A percentile compares a stretch with the other conserved stretches of the same genome.
These are phyloP conservation scores for Ophiostoma perfectum DNA, from an alignment of 2,329 filamentous ascomycete species.

Conservation along the genomic window DNA sequence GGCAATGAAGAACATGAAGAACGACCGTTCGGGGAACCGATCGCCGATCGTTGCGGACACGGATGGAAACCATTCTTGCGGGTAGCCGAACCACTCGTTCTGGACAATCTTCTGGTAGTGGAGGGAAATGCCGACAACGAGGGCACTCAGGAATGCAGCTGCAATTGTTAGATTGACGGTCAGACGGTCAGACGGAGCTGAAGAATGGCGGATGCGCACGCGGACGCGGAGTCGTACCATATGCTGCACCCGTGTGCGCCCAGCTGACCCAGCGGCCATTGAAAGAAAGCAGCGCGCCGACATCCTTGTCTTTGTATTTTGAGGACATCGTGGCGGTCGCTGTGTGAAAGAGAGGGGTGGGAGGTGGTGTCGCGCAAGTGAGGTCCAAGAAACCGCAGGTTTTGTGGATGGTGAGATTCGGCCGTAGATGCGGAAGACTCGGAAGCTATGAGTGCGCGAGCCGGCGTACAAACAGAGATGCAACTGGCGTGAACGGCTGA, in stretches of 20 bases:
- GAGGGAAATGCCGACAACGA: conserved; percentile 71
- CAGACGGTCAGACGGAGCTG: not conserved
- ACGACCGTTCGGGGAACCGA: conserved; percentile 89
- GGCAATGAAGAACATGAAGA: conserved; percentile 97
- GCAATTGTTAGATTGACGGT: not conserved
- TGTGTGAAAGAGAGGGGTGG: not conserved
- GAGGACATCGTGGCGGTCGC: not conserved
- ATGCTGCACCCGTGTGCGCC: conserved; percentile 77
- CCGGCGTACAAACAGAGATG: not conserved
- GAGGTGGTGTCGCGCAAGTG: not conserved
- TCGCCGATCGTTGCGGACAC: conserved; percentile 97
- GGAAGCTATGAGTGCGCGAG: not conserved
- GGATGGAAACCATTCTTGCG: conserved; percentile 93
- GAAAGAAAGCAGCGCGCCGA: conserved; percentile 57
- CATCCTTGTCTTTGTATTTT: conserved; percentile 59
- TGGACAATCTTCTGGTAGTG: conserved; percentile 97
- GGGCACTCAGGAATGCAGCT: conserved; percentile 81
- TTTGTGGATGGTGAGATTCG: not conserved
- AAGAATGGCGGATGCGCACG: not conserved
- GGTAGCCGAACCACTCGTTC: conserved; percentile 93
- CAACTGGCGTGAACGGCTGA: not conserved
- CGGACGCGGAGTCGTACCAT: conserved; percentile 50
- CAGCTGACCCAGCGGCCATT: conserved; percentile 89
- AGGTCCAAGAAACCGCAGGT: not conserved
- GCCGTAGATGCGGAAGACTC: conserved; percentile 5